Conservation (phyloP, 305 asterid species). For the Fraxinus paxiana region DNA sequence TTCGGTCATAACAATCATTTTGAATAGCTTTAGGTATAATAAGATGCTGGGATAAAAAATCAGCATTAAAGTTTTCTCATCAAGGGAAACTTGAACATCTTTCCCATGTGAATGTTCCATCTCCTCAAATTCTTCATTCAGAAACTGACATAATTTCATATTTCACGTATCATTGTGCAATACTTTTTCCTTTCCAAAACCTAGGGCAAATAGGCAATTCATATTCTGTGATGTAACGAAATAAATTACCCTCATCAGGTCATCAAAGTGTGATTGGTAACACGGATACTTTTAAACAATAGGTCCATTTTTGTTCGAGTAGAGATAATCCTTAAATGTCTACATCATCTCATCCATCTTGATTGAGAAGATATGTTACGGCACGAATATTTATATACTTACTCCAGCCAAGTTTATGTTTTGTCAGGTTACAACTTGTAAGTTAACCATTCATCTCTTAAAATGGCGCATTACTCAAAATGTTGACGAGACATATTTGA, state of each 20-base stretch:
- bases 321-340: not conserved
- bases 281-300: not conserved
- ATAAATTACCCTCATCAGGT: not conserved
- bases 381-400: not conserved
- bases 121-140: constrained; percentile 1
- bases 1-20: not conserved
- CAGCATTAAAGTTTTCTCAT: not conserved
- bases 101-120: not conserved
- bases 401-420: not conserved
- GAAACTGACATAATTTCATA: not conserved
- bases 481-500: not conserved
- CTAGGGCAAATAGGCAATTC: not conserved
- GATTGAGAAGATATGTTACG: not conserved
- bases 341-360: not conserved
- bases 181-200: not conserved
- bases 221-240: not conserved
- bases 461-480: not conserved
- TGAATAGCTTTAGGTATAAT: not conserved
- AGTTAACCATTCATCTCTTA: not conserved
- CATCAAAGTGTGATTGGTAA: not conserved
- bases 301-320: not conserved
- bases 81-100: not conserved
- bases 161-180: not conserved
- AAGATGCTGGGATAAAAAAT: not conserved
- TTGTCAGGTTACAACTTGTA: not conserved